Evolutionary conservation across 2,329 filamentous ascomycete genomes (phyloP).

Genomic region (Cladobotryum mycophilum): DNA sequence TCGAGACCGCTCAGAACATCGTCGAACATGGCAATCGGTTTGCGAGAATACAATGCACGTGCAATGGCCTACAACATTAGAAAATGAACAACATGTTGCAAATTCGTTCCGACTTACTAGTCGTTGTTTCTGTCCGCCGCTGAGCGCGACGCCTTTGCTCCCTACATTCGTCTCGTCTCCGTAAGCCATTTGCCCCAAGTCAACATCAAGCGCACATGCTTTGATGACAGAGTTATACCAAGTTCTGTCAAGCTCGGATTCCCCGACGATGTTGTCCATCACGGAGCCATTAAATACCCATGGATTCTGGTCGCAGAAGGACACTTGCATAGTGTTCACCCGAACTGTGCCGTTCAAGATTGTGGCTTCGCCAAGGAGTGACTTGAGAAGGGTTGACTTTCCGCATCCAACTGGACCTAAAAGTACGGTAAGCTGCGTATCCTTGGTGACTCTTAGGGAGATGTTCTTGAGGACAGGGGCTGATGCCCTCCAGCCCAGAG

Average conservation of each 20-base stretch:
- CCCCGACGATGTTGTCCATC: not conserved
- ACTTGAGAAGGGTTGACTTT: slow-evolving; percentile 17
- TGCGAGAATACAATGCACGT: too few relatives aligned
- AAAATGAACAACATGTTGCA: too few relatives aligned
- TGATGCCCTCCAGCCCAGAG: too few relatives aligned
- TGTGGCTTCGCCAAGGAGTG: not conserved
- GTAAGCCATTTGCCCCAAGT: not conserved
- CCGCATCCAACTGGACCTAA: slow-evolving; percentile 23
- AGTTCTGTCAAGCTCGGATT: not conserved
- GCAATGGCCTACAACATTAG: too few relatives aligned
- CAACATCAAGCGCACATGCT: not conserved
- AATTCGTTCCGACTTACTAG: not conserved
- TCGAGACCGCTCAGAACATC: too few relatives aligned
- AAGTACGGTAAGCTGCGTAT: slow-evolving; percentile 18
- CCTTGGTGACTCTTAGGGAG: too few relatives aligned
- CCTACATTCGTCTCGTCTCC: not conserved
- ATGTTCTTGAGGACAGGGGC: too few relatives aligned
- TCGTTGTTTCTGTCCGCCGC: not conserved
- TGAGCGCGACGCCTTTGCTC: not conserved
- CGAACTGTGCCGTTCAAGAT: not conserved
- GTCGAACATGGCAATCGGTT: too few relatives aligned
- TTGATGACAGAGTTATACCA: not conserved
- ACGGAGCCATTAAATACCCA: not conserved
- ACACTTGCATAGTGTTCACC: not conserved
- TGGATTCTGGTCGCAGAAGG: not conserved